Percentiles rank a stretch among this genome's conserved stretches.
Evolutionary conservation across 805 yeast species (phyloP).

Genomic region (Lipomyces chichibuensis): DNA sequence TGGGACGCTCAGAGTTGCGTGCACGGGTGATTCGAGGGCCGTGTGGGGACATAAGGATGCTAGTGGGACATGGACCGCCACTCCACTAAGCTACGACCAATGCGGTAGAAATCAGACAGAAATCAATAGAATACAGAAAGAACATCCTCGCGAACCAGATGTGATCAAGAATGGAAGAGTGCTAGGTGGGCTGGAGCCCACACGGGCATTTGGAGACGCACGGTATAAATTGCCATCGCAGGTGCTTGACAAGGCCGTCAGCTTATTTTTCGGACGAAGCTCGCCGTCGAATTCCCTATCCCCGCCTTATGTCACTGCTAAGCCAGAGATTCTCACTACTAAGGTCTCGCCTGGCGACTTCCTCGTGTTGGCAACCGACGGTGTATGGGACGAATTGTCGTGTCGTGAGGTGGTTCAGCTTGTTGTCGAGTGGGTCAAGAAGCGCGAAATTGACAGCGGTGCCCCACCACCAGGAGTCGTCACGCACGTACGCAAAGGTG

Average conservation of each 20-base stretch:
- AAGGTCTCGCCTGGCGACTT: conserved; percentile 79
- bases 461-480: conserved; percentile 58
- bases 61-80: conserved; percentile 77
- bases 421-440: conserved; percentile 91
- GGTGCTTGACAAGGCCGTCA: conserved; percentile 71
- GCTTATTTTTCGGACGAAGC: conserved; percentile 77
- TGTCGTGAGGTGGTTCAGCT: conserved; percentile 91
- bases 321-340: conserved; percentile 80
- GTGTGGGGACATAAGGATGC: conserved; percentile 66
- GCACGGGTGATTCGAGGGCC: conserved; percentile 95
- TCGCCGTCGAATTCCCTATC: conserved; percentile 69
- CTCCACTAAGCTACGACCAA: conserved; percentile 85
- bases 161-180: conserved; percentile 86
- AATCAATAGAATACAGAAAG: conserved; percentile 75
- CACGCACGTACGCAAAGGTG: conserved; percentile 21
- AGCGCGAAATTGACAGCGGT: conserved; percentile 61
- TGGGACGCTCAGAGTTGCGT: conserved; percentile 79
- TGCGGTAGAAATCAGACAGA: conserved; percentile 91
- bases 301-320: conserved; percentile 98
- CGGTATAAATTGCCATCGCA: conserved; percentile 81
- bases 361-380: conserved; percentile 91
- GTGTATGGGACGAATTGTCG: conserved; percentile 85
- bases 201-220: conserved; percentile 97
- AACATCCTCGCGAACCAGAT: conserved; percentile 85
- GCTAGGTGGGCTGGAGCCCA: conserved; percentile 90